Conservation (phyloP, 805 yeast species). For the Candida tallmaniae region DNA sequence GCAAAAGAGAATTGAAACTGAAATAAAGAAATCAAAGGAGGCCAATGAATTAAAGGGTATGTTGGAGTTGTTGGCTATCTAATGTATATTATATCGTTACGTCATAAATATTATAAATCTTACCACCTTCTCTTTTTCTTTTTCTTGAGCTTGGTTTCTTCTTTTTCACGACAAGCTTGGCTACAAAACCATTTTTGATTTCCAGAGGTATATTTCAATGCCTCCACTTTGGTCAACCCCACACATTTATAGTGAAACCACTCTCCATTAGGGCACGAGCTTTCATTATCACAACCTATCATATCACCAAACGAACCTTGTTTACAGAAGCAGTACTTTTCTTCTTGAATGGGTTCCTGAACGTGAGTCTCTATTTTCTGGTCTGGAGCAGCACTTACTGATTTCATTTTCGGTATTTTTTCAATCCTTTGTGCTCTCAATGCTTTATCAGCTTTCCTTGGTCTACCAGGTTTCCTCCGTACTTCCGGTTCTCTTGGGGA, state of each 20-base stretch:
- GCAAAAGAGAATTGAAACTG: conserved; percentile 56
- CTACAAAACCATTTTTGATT: conserved; percentile 39
- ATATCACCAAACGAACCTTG: conserved; percentile 92
- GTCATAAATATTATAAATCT: not conserved
- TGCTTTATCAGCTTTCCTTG: not conserved
- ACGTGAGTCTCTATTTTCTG: not conserved
- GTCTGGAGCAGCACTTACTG: not conserved
- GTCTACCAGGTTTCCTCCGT: not conserved
- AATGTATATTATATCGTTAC: conserved; percentile 7
- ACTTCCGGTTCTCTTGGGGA: too few relatives aligned
- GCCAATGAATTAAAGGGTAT: conserved; percentile 90
- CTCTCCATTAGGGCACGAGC: conserved; percentile 38
- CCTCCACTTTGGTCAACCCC: conserved; percentile 36
- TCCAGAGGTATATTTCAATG: conserved; percentile 29
- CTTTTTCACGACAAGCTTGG: conserved; percentile 20
- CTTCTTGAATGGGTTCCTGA: conserved; percentile 7
- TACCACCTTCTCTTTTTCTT: conserved; percentile 6
- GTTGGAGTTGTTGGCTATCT: conserved; percentile 75
- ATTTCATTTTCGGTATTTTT: conserved; percentile 1
- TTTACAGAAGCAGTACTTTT: conserved; percentile 81
- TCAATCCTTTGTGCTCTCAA: not conserved
- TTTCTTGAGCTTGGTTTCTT: not conserved
- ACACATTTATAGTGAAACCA: conserved; percentile 47
- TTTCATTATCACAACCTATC: conserved; percentile 87
- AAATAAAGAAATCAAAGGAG: conserved; percentile 76